Base-by-base conservation (phyloP, 805 yeast species). In the Wickerhamomyces queroliae region DNA sequence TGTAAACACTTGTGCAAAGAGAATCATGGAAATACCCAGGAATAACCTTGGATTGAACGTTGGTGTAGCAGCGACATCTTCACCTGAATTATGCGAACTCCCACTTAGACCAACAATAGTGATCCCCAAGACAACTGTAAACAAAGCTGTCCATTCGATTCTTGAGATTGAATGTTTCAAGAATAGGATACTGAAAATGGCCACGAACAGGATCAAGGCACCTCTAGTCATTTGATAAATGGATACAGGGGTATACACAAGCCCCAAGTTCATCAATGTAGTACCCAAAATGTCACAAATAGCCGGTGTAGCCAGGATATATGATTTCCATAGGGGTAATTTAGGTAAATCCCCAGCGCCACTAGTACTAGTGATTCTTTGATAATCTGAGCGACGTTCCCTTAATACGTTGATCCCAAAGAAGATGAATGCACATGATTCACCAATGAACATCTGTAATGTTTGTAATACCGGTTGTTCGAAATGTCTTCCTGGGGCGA, bases 191-290 rank as follows among this genome's bases (percentile, higher is more conserved):
- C 87, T 78, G 52, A 83, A 70, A 13, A 78, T 58, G 1, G 90
- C 95, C 19, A 84, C 95, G 61, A 83, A 83, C 31, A 85, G 61
- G 32, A 85, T 85, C 31, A 83, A 63, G 0, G 88, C 75, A 3
- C 95, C 93, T 47, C 95, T 66, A n/a, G 83, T 79, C 95, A 85
- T 85, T 57, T 85, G 95, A 58, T 83, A 85, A 36, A 84, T 72
- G 1, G 89, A 81, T 8, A 84, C 93, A 0, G 93, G 91, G 1
- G 80, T 78, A 58, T 78, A 79, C 19, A 83, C 57, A 44, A 85
- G 66, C 0, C 93, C 93, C n/a, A 83, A 56, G 50, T 84, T 81
- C 78, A 84, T 70, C 47, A 85, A 60, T 0, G 93, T 84, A 1
- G 95, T 85, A 4, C 82, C 91, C 27, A 71, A 50, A 36, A 84